These are phyloP conservation scores for Penicillium sp. DNA, from an alignment of 2,329 filamentous ascomycete species.

Conservation along the genomic window DNA sequence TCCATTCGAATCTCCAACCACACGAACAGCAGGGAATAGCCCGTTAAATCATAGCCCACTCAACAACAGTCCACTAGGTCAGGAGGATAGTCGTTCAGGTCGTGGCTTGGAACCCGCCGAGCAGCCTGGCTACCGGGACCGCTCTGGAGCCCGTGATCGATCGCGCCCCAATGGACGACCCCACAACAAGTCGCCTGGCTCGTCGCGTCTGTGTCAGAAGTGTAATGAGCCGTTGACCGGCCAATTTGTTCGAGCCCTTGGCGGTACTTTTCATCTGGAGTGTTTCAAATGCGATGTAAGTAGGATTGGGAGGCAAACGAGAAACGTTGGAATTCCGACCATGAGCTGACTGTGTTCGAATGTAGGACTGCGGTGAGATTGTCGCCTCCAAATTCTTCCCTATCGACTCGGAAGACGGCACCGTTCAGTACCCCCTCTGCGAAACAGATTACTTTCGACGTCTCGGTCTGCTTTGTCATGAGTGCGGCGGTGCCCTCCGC, in stretches of 20 bases:
- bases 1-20: slow-evolving; percentile 41
- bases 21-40: slow-evolving; percentile 29
- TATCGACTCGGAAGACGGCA: slow-evolving; percentile 85
- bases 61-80: slow-evolving; percentile 29
- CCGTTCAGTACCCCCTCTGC: slow-evolving; percentile 86
- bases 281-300: slow-evolving; percentile 96
- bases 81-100: slow-evolving; percentile 36
- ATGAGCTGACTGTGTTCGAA: slow-evolving; percentile 23
- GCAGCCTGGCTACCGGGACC: slow-evolving; percentile 36
- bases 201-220: slow-evolving; percentile 72
- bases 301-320: slow-evolving; percentile 22
- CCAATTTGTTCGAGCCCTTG: slow-evolving; percentile 92
- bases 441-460: slow-evolving; percentile 97
- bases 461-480: slow-evolving; percentile 85
- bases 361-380: slow-evolving; percentile 91
- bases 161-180: slow-evolving; percentile 42
- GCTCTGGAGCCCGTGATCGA: slow-evolving; percentile 39
- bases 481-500: slow-evolving; percentile 88
- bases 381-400: slow-evolving; percentile 99
- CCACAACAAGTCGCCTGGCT: slow-evolving; percentile 42
- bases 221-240: slow-evolving; percentile 86
- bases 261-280: slow-evolving; percentile 93
- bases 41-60: background rate
- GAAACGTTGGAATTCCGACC: slow-evolving; percentile 9
- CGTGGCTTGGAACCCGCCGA: slow-evolving; percentile 41